Percentiles rank a stretch among this genome's conserved stretches.
phyloP scores from a whole-genome alignment of 192 early-diverging fungal genomes.

The Backusella sp. region DNA sequence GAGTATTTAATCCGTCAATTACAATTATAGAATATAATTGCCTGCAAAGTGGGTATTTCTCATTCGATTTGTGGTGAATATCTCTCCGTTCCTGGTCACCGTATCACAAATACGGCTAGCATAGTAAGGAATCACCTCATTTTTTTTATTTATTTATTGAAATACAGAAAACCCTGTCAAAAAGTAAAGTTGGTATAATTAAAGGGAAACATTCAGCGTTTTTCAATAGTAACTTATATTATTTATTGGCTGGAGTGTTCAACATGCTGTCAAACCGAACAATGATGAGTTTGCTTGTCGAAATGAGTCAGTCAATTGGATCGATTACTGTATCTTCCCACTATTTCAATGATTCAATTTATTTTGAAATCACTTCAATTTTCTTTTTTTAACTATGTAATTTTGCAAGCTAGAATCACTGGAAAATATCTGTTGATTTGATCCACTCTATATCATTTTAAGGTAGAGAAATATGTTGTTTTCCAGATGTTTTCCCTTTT shows the following conservation, averaged over 20 bases:
- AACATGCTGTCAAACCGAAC: not conserved
- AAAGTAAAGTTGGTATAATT: not conserved
- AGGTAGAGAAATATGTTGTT: not conserved
- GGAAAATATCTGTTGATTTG: not conserved
- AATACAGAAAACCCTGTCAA: not conserved
- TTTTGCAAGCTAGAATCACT: not conserved
- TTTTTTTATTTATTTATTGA: not conserved
- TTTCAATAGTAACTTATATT: not conserved
- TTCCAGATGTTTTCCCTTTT: not conserved
- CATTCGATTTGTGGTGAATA: not conserved
- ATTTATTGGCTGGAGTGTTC: not conserved
- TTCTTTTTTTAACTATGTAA: too few relatives aligned
- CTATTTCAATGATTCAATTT: not conserved
- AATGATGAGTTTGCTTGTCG: not conserved
- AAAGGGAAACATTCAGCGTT: not conserved
- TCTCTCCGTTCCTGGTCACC: not conserved
- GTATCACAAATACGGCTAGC: not conserved
- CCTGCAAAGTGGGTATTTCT: not conserved
- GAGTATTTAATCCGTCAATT: not conserved
- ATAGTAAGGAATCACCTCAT: not conserved
- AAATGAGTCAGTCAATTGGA: not conserved
- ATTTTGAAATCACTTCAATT: not conserved
- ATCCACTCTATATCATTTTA: not conserved
- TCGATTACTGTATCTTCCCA: not conserved
- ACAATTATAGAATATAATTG: not conserved